Base-by-base conservation (phyloP, 257 asterid species). In the Marsdenia floribunda region DNA sequence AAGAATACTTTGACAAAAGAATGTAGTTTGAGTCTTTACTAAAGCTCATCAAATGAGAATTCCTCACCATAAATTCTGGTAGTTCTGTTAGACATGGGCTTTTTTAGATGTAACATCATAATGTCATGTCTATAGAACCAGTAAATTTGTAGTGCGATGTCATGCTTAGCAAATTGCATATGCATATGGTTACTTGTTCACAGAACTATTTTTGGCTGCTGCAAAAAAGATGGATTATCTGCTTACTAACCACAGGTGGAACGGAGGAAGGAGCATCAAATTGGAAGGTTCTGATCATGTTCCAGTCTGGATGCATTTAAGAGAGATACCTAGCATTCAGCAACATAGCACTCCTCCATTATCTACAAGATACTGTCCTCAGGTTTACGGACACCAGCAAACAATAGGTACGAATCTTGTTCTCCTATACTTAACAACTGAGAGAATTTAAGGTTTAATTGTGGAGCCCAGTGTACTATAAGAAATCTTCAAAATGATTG, bases 211-310 rank as follows among this genome's bases (percentile, higher is more conserved):
- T 14, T 19, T 8, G 5, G 6, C 22, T 38, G 26, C 6, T 2
- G 29, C 52, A 11, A 15, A 11, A 11, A 21, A 9, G 50, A 66
- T 19, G 24, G 44, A 37, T 38, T 38, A 7, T 38, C 69, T 47
- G 54, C 46, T 21, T 44, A 7, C 16, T 24, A 42, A 13, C 14
- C 26, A 61, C 83, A 88, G 89, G 86, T 84, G 93, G 93, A 88
- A 84, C 77, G 87, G 72, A 46, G 88, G 88, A 21, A 89, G 90
- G 83, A 86, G 84, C 82, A 82, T 80, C 77, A 92, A 94, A 87
- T 66, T 88, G 88, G 97, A 92, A 86, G 99, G 99, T 55, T 94
- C 98, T 0, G 99, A 94, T 85, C 99, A 94, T 77, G 97, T 80
- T 87, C 99, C 99, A 65, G 98, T 94, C 57, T 90, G 81, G 75